Percentiles rank a stretch among this genome's conserved stretches.
Evolutionary conservation across 108 stramenopile genomes (phyloP).

Genomic region (Cyclotella cryptica): DNA sequence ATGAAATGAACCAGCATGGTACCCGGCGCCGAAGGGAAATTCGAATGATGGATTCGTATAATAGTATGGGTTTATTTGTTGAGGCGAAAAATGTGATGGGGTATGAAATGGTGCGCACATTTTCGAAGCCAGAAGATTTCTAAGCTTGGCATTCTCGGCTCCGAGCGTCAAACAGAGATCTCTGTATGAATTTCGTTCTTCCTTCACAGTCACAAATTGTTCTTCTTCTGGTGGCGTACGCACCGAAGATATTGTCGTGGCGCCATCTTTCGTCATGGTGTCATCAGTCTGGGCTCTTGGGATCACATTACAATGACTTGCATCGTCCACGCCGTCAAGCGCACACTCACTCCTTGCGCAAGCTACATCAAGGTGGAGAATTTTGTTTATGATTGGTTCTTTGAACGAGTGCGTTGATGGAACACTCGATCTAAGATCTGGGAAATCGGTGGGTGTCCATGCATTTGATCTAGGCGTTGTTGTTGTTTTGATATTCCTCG

Average conservation of each 20-base stretch:
- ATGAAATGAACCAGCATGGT: conserved; percentile 29
- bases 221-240: conserved; percentile 66
- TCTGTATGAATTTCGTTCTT: conserved; percentile 78
- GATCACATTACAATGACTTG: conserved; percentile 55
- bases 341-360: conserved; percentile 77
- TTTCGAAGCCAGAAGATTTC: conserved; percentile 74
- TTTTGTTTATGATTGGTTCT: conserved; percentile 45
- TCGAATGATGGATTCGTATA: conserved; percentile 40
- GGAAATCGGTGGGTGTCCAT: conserved; percentile 23
- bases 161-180: conserved; percentile 86
- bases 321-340: conserved; percentile 60
- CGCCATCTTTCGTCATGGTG: conserved; percentile 67
- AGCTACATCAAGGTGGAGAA: conserved; percentile 38
- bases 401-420: conserved; percentile 28
- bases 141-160: conserved; percentile 85
- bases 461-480: conserved; percentile 11
- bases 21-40: conserved; percentile 25
- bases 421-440: conserved; percentile 31
- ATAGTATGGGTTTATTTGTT: conserved; percentile 56
- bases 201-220: conserved; percentile 62
- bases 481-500: conserved; percentile 34
- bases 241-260: conserved; percentile 79
- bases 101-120: conserved; percentile 53
- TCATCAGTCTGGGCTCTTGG: conserved; percentile 50
- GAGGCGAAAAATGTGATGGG: conserved; percentile 50